These are phyloP conservation scores for Hypomyces rosellus DNA, from an alignment of 2,329 filamentous ascomycete species.

Conservation along the genomic window DNA sequence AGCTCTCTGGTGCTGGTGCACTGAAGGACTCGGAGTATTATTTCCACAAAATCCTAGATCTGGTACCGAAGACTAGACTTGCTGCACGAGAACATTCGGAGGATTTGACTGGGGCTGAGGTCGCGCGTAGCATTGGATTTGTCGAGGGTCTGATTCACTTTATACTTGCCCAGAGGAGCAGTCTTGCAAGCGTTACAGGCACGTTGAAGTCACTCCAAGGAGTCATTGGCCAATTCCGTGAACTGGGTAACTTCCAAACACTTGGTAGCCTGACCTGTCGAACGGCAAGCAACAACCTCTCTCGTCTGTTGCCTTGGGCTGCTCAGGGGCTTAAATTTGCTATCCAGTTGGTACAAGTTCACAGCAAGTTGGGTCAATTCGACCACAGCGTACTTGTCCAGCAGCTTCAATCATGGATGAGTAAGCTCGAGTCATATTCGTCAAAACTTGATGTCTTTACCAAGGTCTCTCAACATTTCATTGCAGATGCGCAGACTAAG, in stretches of 20 bases:
- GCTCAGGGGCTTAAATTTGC: conserved; percentile 60
- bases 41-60: conserved; percentile 72
- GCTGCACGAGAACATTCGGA: conserved; percentile 69
- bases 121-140: conserved; percentile 71
- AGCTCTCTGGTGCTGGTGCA: conserved; percentile 20
- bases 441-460: conserved; percentile 36
- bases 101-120: conserved; percentile 76
- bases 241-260: conserved; percentile 25
- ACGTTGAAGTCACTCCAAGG: conserved; percentile 33
- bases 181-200: conserved; percentile 35
- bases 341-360: conserved; percentile 55
- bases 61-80: conserved; percentile 61
- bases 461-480: conserved; percentile 46
- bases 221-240: conserved; percentile 30
- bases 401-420: conserved; percentile 44
- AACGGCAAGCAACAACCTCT: conserved; percentile 18
- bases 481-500: conserved; percentile 30
- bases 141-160: conserved; percentile 77
- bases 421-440: conserved; percentile 39
- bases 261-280: conserved; percentile 18
- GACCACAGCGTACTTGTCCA: conserved; percentile 40
- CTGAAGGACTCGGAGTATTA: conserved; percentile 54
- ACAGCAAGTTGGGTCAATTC: conserved; percentile 55
- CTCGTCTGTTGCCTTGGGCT: conserved; percentile 50
- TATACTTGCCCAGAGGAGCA: conserved; percentile 53